These are phyloP conservation scores for Exophiala dermatitidis DNA, from an alignment of 2,329 filamentous ascomycete genomes.

Conservation along the genomic window DNA sequence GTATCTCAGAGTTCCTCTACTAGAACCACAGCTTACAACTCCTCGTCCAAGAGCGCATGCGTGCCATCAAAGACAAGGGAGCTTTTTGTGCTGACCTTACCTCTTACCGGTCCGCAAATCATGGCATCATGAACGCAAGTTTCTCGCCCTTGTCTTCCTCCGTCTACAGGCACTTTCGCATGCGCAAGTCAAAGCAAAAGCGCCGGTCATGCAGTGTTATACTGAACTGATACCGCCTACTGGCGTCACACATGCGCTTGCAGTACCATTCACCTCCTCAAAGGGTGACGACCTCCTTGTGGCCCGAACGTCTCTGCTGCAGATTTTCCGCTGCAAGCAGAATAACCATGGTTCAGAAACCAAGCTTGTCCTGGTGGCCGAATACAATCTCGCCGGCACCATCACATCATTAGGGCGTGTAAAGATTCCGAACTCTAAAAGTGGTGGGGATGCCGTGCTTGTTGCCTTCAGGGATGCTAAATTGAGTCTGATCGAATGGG, in stretches of 20 bases:
- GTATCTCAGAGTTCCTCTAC: too few species aligned
- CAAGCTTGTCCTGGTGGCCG: conserved; percentile 76
- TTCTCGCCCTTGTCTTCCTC: not conserved
- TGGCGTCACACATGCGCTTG: conserved; percentile 82
- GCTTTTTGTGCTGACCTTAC: too few species aligned
- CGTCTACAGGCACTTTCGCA: not conserved
- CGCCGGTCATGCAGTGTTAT: conserved; percentile 79
- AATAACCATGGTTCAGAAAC: conserved; percentile 51
- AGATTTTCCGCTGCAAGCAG: conserved; percentile 72
- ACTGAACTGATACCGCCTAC: conserved; percentile 91
- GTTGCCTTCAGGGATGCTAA: conserved; percentile 86
- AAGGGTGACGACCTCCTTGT: conserved; percentile 78
- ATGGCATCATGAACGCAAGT: not conserved
- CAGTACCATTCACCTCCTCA: conserved; percentile 67
- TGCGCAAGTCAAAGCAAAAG: not conserved
- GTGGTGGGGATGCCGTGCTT: conserved; percentile 75
- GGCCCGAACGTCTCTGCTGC: conserved; percentile 84
- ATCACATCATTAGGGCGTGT: conserved; percentile 76
- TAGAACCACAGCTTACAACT: too few species aligned
- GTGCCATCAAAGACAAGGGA: too few species aligned
- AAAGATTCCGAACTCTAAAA: conserved; percentile 63
- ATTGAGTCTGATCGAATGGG: conserved; percentile 89
- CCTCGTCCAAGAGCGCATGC: too few species aligned
- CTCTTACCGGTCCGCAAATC: not conserved
- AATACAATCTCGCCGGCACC: conserved; percentile 76